Base-by-base conservation (phyloP, 2,329 filamentous ascomycete species). In the Beauveria scarabaeidicola region DNA sequence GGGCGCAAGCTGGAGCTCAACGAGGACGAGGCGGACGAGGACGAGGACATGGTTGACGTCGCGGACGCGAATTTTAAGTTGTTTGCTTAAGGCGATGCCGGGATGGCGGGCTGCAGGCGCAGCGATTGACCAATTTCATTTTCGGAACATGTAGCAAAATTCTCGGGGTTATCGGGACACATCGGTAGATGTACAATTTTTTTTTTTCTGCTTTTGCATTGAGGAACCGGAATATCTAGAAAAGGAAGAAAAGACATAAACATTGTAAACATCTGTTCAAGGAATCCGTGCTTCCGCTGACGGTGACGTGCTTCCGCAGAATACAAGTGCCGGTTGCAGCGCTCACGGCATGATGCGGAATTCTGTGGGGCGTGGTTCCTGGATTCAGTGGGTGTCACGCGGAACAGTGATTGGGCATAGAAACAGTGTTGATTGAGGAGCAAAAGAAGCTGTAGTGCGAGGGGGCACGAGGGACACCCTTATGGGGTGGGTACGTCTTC, bases 1-100 rank as follows among this genome's bases (percentile, higher is more conserved):
- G 89, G 89, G 0, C 85, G 88, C 67, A 86, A 84, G 70, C 79
- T 87, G 69, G 77, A 80, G 66, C 74, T 91, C 59, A 78, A 82
- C 50, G 88, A 90, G 68, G 79, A 81, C 2, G 77, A 78, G 57
- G 76, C 70, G 5, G 76, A 75, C 17, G 79, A 80, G 29, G 76
- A 77, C 50, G 80, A 79, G 62, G 77, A 77, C 51, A 78, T 78
- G 58, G 77, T 78, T 67, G 77, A 78, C 61, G 75, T 78, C 17
- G 82, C 83, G 63, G 81, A 81, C 63, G 76, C 77, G 32, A 80
- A 78, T 1, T 68, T 85, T 48, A 75, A 76, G 64, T 67, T 86
- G 61, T 86, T 86, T 67, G 75, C 75, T 58, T 77, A 68, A 64
- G 75, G 68, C 59, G n/a, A 21, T 23, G 29, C 21, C 19, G 23